Base-by-base conservation (phyloP, 2,329 filamentous ascomycete genomes). In the Amauroascus niger region DNA sequence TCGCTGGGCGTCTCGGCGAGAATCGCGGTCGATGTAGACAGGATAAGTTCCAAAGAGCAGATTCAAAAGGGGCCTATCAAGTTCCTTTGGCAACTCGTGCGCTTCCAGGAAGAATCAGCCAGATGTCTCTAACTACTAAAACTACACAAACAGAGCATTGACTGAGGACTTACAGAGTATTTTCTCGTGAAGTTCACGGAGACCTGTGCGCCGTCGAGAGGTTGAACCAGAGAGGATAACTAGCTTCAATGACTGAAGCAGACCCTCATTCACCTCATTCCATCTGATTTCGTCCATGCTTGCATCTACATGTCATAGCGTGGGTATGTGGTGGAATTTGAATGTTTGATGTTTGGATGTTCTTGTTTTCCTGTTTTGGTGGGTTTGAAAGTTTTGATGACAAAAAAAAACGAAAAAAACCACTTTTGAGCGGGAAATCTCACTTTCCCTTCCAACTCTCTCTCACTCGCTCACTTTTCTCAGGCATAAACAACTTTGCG, bases 41-140 rank as follows among this genome's bases (percentile, higher is more conserved):
- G 87, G 81, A 66, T 96, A 89, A 49, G 90, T 96, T 67, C 82
- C 82, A 72, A 97, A 91, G 30, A 98, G 80, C 32, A 89, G 74
- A 57, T 81, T 78, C 58, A 95, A 73, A 50, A 93, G 69, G 67
- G 70, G 61, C 57, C 64, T 62, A 48, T 63, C 63, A 48, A 59
- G 55, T 60, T 67, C 59, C 39, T 62, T 60, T 28, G 65, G 60
- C 47, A 72, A 41, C 52, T 69, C 62, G 46, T 63, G 60, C 33
- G 60, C 70, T 72, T 53, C 33, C 32, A 28, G 52, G 49, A 51
- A 63, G 39, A 63, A 58, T 56, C 3, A 54, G 52, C 26, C 16
- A 43, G 30, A 22, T 43, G 41, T n/a, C n/a, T n/a, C n/a, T n/a
- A n/a, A n/a, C n/a, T n/a, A n/a, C n/a, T n/a, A n/a, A n/a, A n/a